Evolutionary conservation across 352 stramenopile genomes (phyloP).

Genomic region (Globisporangium okanoganense): DNA sequence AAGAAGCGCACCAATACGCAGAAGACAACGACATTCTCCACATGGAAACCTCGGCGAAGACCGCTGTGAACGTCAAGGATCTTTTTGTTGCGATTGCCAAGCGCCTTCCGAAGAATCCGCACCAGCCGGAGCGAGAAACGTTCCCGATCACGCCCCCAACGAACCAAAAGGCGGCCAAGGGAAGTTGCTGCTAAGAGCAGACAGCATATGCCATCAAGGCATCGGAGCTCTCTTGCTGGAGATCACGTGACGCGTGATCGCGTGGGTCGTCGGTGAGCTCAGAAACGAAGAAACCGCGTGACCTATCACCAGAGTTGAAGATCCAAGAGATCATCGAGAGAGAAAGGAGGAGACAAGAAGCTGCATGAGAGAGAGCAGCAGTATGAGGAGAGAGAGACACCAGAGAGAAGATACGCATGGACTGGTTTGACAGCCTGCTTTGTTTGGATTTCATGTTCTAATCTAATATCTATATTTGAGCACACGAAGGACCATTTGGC

Average conservation of each 20-base stretch:
- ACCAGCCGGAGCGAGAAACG: constrained; percentile 76
- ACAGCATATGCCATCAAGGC: constrained; percentile 1
- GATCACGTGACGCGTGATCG: background rate
- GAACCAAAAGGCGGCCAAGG: constrained; percentile 66
- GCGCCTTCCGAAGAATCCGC: constrained; percentile 77
- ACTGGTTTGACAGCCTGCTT: background rate
- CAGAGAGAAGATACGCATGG: background rate
- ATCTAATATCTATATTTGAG: constrained; percentile 56
- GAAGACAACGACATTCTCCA: constrained; percentile 99
- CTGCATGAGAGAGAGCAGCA: background rate
- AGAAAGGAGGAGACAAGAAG: constrained; percentile 18
- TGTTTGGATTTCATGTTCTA: constrained; percentile 32
- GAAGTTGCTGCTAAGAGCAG: constrained; percentile 67
- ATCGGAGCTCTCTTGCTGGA: constrained; percentile 12
- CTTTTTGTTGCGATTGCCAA: constrained; percentile 98
- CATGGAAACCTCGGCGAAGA: constrained; percentile 99
- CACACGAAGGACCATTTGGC: constrained; percentile 1
- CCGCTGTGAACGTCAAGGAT: constrained; percentile 98
- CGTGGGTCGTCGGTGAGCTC: background rate
- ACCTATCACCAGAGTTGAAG: background rate
- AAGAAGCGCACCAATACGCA: constrained; percentile 97
- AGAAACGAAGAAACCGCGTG: background rate
- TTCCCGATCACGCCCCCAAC: constrained; percentile 81
- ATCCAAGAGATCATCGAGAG: constrained; percentile 15
- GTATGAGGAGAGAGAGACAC: constrained; percentile 22